Base-by-base conservation (phyloP, 163 green algal genomes). In the Scenedesmus sp. region DNA sequence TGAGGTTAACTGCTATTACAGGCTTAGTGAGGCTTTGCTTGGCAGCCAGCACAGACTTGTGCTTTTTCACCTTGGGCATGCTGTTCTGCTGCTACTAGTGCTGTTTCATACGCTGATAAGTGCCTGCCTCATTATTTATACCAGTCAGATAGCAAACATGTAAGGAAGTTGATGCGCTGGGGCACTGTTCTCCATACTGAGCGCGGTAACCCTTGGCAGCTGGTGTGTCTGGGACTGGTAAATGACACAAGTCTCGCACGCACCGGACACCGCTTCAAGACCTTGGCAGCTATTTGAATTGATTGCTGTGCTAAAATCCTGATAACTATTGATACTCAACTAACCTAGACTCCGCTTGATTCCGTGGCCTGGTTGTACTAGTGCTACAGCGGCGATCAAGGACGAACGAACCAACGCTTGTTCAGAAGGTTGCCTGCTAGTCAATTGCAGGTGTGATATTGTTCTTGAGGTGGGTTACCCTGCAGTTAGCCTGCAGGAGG, bases 11-110 rank as follows among this genome's bases (percentile, higher is more conserved):
- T 59, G 3, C 26, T 80, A 37, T 26, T 9, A 79, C n/a, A 12
- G 87, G 18, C 82, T 65, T 18, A 37, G 26, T 20, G 37, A n/a
- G 81, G 87, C 10, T 73, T 7, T 70, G 26, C 56, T 70, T 70
- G 33, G 22, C 78, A 83, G 42, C 51, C 42, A 87, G 33, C 20
- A 87, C 51, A 49, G 82, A 22, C 35, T 87, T 87, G n/a, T 79
- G 82, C 82, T 87, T 87, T n/a, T 78, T 87, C 6, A 78, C 82
- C 37, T 87, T 87, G 15, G 82, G 82, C 82, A 87, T 87, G 35
- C 65, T 86, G 46, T 22, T 85, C 44, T 85, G 80, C 80, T 85
- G n/a, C n/a, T 42, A 16, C 78, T 53, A 26, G 3, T 84, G 78
- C 78, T 65, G 42, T 3, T 61, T 61, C 40, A 30, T 76, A 40